Conservation (phyloP, 176 grass and related monocot species). For the Urochloa ruziziensis region DNA sequence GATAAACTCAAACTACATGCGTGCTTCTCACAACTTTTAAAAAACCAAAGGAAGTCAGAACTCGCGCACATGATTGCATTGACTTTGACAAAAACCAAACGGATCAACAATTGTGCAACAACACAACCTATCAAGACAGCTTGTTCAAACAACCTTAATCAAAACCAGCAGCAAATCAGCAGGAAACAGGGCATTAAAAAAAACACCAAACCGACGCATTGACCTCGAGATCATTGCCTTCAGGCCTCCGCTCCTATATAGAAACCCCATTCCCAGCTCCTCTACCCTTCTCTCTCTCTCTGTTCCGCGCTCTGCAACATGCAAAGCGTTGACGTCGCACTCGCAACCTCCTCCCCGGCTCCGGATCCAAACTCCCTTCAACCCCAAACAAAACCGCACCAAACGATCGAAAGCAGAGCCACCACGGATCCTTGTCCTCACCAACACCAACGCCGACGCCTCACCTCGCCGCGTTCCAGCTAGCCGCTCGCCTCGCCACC, state of each 20-base stretch:
- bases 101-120: neutral
- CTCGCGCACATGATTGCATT: constrained; percentile 25
- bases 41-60: constrained; percentile 28
- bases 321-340: constrained; percentile 56
- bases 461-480: constrained; percentile 3
- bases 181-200: neutral
- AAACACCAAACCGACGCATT: constrained; percentile 23
- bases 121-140: neutral
- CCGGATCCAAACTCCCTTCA: constrained; percentile 40
- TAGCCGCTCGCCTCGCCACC: neutral
- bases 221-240: constrained; percentile 42
- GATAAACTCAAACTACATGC: neutral
- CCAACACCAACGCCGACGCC: constrained; percentile 26
- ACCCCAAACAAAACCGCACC: constrained; percentile 48
- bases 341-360: constrained; percentile 31
- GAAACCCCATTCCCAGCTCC: neutral
- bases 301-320: constrained; percentile 31
- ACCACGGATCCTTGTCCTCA: neutral
- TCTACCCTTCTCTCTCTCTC: neutral
- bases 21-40: neutral
- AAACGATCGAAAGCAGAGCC: constrained; percentile 6
- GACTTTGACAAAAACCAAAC: neutral
- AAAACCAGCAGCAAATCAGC: constrained; percentile 8
- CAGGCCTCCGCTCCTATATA: neutral
- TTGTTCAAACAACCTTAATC: neutral